Percentiles rank a stretch among this genome's conserved stretches.
Conservation (phyloP, 2,329 filamentous ascomycete species). For the Orbilia ellipsospora region DNA sequence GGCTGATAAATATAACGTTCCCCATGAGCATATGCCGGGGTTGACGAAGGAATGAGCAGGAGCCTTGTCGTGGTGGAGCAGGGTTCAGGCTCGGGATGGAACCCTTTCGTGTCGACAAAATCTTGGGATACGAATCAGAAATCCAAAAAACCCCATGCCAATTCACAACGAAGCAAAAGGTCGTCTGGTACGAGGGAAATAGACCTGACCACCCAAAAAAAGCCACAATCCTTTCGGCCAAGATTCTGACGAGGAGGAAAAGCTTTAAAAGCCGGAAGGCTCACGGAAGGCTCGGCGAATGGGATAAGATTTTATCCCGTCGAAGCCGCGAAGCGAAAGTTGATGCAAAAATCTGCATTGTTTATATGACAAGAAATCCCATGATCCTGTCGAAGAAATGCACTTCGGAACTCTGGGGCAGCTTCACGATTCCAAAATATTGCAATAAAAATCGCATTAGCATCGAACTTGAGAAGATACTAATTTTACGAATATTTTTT, state of each 20-base stretch:
- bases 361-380: not conserved
- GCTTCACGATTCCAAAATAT: too few species aligned
- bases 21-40: conserved; percentile 4
- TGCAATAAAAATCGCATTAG: too few species aligned
- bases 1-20: conserved; percentile 41
- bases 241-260: too few species aligned
- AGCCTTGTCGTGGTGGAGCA: conserved; percentile 1
- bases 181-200: too few species aligned
- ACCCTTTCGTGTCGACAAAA: not conserved
- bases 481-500: too few species aligned
- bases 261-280: too few species aligned
- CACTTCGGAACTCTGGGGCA: not conserved
- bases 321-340: not conserved
- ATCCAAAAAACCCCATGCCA: not conserved
- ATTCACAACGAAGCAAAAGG: not conserved
- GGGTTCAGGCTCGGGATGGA: conserved; percentile 14
- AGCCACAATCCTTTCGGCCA: too few species aligned
- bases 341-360: not conserved
- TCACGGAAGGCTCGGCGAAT: too few species aligned
- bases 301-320: conserved; percentile 1
- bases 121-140: too few species aligned
- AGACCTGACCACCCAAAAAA: too few species aligned
- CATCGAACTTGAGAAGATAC: too few species aligned
- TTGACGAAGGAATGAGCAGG: conserved; percentile 3
- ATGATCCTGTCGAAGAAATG: not conserved